A percentile compares a stretch with the other conserved stretches of the same genome.
Evolutionary conservation across 169 alveolate genomes (phyloP).

Genomic region (Perkinsus chesapeaki): DNA sequence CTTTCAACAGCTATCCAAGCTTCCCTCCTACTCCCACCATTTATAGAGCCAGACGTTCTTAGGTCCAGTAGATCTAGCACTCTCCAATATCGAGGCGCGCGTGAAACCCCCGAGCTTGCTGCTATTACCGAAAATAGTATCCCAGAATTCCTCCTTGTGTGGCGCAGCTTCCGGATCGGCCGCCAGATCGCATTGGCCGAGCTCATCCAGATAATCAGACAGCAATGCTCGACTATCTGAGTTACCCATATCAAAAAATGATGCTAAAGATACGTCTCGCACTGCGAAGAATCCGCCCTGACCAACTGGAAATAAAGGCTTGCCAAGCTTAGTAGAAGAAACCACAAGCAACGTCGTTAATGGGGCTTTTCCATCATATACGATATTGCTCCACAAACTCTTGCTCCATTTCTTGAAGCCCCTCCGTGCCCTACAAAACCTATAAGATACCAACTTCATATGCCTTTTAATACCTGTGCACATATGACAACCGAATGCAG

Average conservation of each 20-base stretch:
- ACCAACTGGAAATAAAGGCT: not conserved
- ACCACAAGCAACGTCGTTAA: not conserved
- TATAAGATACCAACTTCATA: not conserved
- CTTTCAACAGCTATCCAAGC: too few species aligned
- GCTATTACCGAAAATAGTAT: not conserved
- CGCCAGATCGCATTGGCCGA: not conserved
- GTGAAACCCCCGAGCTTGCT: too few species aligned
- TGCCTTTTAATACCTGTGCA: not conserved
- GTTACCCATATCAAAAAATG: not conserved
- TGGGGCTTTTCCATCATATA: not conserved
- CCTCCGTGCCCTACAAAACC: not conserved
- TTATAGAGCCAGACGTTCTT: too few species aligned
- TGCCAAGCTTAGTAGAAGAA: not conserved
- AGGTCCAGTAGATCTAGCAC: too few species aligned
- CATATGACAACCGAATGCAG: constrained; percentile 82
- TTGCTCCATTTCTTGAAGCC: not conserved
- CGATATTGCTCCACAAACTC: not conserved
- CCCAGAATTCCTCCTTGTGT: not conserved
- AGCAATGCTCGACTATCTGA: not conserved
- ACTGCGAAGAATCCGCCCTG: not conserved
- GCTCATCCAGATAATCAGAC: not conserved
- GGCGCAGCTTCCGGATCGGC: not conserved
- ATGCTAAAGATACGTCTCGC: not conserved
- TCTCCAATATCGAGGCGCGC: too few species aligned
- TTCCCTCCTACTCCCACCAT: too few species aligned